A percentile compares a stretch with the other conserved stretches of the same genome.
Evolutionary conservation across 108 stramenopile species (phyloP).

Genomic region (Nannochloropsis gaditana): DNA sequence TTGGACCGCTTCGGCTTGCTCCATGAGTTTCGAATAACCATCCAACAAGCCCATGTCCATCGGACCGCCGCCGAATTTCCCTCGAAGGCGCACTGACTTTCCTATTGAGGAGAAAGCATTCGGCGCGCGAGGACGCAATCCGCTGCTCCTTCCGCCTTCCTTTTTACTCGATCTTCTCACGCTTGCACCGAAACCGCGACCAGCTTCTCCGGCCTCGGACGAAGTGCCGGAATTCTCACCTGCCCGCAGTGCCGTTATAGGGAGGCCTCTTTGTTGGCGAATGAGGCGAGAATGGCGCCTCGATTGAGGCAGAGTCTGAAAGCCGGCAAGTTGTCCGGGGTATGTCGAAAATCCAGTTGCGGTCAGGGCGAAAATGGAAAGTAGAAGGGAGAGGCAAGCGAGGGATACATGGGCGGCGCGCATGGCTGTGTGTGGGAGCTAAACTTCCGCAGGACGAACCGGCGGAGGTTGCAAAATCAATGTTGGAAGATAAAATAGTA

Average conservation of each 20-base stretch:
- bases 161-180: neutral
- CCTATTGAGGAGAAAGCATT: neutral
- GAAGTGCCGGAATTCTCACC: neutral
- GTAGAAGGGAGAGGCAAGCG: too few relatives aligned
- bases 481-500: too few relatives aligned
- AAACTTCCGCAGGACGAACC: too few relatives aligned
- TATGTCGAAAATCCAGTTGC: too few relatives aligned
- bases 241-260: neutral
- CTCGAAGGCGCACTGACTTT: neutral
- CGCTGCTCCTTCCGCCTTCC: neutral
- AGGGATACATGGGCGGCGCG: too few relatives aligned
- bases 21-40: neutral
- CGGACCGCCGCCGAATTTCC: neutral
- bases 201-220: neutral
- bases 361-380: too few relatives aligned
- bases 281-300: too few relatives aligned
- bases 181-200: neutral
- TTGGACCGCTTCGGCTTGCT: neutral
- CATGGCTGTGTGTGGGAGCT: too few relatives aligned
- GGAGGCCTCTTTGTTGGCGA: too few relatives aligned
- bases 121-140: neutral
- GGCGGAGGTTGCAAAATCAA: too few relatives aligned
- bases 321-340: too few relatives aligned
- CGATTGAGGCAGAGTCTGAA: too few relatives aligned
- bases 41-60: conserved; percentile 16